Base-by-base conservation (phyloP, 1,284 basidiomycete genomes). In the Malassezia yamatoensis region DNA sequence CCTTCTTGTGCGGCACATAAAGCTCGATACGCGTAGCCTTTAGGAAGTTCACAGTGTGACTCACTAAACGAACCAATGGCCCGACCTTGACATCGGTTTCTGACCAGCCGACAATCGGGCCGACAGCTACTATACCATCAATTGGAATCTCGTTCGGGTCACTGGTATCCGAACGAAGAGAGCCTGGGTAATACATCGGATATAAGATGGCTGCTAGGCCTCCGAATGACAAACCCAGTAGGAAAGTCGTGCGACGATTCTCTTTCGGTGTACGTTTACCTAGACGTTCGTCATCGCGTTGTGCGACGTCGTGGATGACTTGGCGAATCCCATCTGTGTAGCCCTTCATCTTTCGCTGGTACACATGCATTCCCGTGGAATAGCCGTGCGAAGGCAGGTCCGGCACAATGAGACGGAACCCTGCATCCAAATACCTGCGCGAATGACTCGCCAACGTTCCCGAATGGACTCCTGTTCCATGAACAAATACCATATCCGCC, bases 391-490 rank as follows among this genome's bases (percentile, higher is more conserved):
- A 68, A 10, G 64, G 64, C 9, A 71, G 58, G 49, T 72, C 70
- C 6, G 68, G 68, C 6, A 72, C 68, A 41, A 72, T 64, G 2
- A 68, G 58, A 3, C 70, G 63, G 58, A 67, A 71, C 0, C 70
- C 70, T 5, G 67, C 64, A 41, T 72, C 64, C 41, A 72, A 60
- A 47, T 72, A 72, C 11, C 68, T 63, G 32, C 67, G 64, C 43
- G 68, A 66, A 47, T 72, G 70, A 34, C 62, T 62, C 0, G 70
- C 70, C 2, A 72, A 54, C 3, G 70, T 72, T 7, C 70, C 70
- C 5, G 67, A 67, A 46, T 70, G 70, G 12, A 72, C 70, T n/a
- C 70, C 70, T 1, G 70, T 72, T 3, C 70, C 70, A 39, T 72
- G 70, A 21, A 61, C 62, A 40, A 69, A 72, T 16, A 70, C 61